Conservation (phyloP, 805 yeast species). For the Yarrowia sp. region DNA sequence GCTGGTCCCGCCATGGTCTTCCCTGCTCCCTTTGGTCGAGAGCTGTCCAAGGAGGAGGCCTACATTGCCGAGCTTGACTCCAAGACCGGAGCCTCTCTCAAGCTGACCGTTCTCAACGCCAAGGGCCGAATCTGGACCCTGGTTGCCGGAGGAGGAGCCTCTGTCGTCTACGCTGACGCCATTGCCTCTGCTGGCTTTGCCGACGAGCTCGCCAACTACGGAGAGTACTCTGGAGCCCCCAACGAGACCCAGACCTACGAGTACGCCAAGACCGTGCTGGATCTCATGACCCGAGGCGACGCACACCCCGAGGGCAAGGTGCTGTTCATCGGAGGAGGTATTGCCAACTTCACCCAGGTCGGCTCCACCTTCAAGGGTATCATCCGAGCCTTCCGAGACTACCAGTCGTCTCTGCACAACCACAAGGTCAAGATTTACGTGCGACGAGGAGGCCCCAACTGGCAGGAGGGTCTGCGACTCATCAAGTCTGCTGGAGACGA, state of each 20-base stretch:
- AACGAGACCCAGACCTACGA: slow-evolving; percentile 49
- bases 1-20: slow-evolving; percentile 51
- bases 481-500: slow-evolving; percentile 47
- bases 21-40: slow-evolving; percentile 51
- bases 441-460: slow-evolving; percentile 50
- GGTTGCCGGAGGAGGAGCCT: slow-evolving; percentile 51
- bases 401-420: slow-evolving; percentile 39
- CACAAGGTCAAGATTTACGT: slow-evolving; percentile 46
- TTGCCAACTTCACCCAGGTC: slow-evolving; percentile 50
- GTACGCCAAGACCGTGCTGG: slow-evolving; percentile 49
- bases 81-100: slow-evolving; percentile 49
- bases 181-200: slow-evolving; percentile 49
- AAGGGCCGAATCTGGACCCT: slow-evolving; percentile 48
- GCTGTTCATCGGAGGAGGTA: slow-evolving; percentile 49
- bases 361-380: slow-evolving; percentile 51
- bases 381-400: slow-evolving; percentile 48
- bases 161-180: slow-evolving; percentile 50
- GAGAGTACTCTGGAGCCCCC: slow-evolving; percentile 51
- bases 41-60: slow-evolving; percentile 46
- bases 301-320: slow-evolving; percentile 43
- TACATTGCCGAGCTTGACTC: slow-evolving; percentile 50
- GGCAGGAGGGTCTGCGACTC: slow-evolving; percentile 50
- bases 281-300: slow-evolving; percentile 46
- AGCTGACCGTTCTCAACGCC: slow-evolving; percentile 46
- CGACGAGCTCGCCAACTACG: slow-evolving; percentile 47